Conservation (phyloP, 2,329 filamentous ascomycete genomes). For the Fusarium goolgardi region DNA sequence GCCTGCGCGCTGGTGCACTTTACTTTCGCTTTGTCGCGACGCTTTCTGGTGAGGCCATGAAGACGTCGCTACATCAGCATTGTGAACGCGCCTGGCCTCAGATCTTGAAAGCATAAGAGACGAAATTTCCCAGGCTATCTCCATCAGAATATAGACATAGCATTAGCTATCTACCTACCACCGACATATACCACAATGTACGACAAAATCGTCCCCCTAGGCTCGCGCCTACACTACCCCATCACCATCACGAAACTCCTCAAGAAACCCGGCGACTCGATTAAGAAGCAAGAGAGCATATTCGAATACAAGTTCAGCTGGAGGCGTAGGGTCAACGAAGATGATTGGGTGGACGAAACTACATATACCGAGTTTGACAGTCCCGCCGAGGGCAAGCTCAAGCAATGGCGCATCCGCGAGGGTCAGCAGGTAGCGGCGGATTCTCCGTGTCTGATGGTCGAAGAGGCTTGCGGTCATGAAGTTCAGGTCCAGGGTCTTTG, state of each 20-base stretch:
- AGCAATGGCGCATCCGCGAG: constrained; percentile 78
- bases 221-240: constrained; percentile 83
- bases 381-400: constrained; percentile 82
- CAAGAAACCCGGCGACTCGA: constrained; percentile 77
- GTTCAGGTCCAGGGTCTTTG: constrained; percentile 93
- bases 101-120: neutral
- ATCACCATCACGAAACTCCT: constrained; percentile 90
- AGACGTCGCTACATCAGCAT: constrained; percentile 13
- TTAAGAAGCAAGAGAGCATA: constrained; percentile 80
- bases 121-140: neutral
- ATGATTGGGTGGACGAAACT: constrained; percentile 69
- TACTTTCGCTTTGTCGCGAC: constrained; percentile 33
- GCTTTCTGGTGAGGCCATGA: constrained; percentile 50
- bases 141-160: neutral
- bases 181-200: constrained; percentile 48
- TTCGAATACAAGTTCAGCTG: constrained; percentile 90
- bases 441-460: constrained; percentile 75
- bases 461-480: constrained; percentile 91
- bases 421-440: constrained; percentile 73
- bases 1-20: constrained; percentile 22
- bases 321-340: constrained; percentile 79
- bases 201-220: constrained; percentile 62
- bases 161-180: neutral
- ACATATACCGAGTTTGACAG: constrained; percentile 83
- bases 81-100: constrained; percentile 14